Evolutionary conservation across 257 asterid genomes (phyloP).

Genomic region (Ocimum tenuiflorum): DNA sequence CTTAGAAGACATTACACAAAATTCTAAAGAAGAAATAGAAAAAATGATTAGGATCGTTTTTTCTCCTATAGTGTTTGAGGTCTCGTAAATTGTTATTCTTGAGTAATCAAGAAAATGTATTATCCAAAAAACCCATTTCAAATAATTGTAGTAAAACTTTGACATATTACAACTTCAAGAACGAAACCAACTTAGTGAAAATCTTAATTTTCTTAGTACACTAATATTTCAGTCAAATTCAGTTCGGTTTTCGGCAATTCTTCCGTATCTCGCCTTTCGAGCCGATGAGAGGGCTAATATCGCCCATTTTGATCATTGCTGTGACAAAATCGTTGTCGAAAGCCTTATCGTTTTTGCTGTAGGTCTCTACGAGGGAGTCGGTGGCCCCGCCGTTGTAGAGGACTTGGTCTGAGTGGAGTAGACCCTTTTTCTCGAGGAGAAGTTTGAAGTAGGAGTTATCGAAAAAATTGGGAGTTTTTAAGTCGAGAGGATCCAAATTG

Average conservation of each 20-base stretch:
- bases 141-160: not conserved
- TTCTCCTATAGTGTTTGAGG: too few species aligned
- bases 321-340: constrained; percentile 41
- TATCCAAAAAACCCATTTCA: not conserved
- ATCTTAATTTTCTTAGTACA: too few species aligned
- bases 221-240: not conserved
- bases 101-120: too few species aligned
- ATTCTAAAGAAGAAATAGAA: too few species aligned
- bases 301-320: constrained; percentile 59
- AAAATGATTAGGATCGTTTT: too few species aligned
- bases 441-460: constrained; percentile 38
- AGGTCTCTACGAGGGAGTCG: constrained; percentile 40
- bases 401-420: constrained; percentile 50
- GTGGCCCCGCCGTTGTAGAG: constrained; percentile 47
- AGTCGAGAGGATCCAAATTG: constrained; percentile 36
- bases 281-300: constrained; percentile 49
- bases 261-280: constrained; percentile 47
- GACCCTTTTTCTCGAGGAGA: constrained; percentile 29
- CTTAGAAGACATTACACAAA: too few species aligned
- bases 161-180: too few species aligned
- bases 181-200: too few species aligned
- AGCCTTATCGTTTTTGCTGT: constrained; percentile 28
- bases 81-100: too few species aligned
- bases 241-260: constrained; percentile 42
- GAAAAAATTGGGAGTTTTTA: constrained; percentile 24